Evolutionary conservation across 2,329 filamentous ascomycete species (phyloP).

Genomic region (Venturiaceae sp.): DNA sequence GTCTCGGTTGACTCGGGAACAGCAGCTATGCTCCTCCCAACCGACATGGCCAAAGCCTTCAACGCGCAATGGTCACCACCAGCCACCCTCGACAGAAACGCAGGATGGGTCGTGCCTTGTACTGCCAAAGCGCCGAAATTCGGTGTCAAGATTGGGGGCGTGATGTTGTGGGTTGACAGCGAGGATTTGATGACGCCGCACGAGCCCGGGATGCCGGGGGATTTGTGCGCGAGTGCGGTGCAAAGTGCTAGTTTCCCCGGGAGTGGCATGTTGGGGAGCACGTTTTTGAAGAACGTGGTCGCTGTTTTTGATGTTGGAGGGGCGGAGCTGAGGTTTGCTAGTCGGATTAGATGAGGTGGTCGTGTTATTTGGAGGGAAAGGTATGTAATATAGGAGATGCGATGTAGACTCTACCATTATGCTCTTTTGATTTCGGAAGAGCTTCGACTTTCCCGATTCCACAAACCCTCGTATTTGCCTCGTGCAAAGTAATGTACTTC

Average conservation of each 20-base stretch:
- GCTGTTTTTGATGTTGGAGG: slow-evolving; percentile 39
- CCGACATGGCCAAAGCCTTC: neutral
- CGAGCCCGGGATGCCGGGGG: neutral
- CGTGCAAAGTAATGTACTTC: too few relatives aligned
- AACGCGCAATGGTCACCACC: slow-evolving; percentile 1
- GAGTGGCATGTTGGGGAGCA: slow-evolving; percentile 36
- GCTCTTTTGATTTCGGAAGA: neutral
- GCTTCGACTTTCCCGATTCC: neutral
- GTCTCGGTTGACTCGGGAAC: slow-evolving; percentile 8
- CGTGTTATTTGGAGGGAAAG: neutral
- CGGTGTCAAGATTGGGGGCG: slow-evolving; percentile 5
- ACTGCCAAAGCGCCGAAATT: slow-evolving; percentile 6
- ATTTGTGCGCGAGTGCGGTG: neutral
- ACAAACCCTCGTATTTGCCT: neutral
- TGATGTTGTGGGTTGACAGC: neutral
- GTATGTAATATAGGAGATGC: neutral
- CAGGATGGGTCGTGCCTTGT: slow-evolving; percentile 2
- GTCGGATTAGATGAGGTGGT: neutral
- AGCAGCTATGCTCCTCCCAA: slow-evolving; percentile 6
- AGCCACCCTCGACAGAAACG: neutral
- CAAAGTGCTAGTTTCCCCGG: neutral
- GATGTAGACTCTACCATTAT: neutral
- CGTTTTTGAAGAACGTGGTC: slow-evolving; percentile 42
- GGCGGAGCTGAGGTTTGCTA: slow-evolving; percentile 34
- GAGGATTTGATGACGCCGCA: slow-evolving; percentile 6